phyloP scores from a whole-genome alignment of 805 yeast genomes.

The Ascoidea rubescens region DNA sequence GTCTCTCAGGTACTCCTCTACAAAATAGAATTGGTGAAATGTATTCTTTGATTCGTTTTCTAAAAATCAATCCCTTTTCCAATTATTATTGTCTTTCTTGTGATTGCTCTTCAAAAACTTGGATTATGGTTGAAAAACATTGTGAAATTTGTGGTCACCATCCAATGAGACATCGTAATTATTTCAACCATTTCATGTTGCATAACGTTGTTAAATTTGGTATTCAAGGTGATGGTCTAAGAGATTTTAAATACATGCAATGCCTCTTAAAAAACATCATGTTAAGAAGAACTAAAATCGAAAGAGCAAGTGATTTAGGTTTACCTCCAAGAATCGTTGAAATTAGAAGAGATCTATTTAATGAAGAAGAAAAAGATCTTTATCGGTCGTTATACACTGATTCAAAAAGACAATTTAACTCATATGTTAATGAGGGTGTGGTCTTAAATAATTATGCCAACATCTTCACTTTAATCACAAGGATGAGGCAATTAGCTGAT shows the following conservation, averaged over 20 bases:
- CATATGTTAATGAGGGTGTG: constrained; percentile 91
- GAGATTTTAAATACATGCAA: constrained; percentile 68
- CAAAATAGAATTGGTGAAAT: constrained; percentile 95
- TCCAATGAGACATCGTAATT: constrained; percentile 91
- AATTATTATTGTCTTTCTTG: constrained; percentile 89
- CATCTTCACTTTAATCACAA: constrained; percentile 85
- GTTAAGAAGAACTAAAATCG: constrained; percentile 90
- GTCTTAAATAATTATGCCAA: constrained; percentile 94
- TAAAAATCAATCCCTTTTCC: constrained; percentile 76
- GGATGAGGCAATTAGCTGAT: constrained; percentile 97
- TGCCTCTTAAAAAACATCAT: constrained; percentile 62
- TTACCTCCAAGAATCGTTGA: constrained; percentile 93
- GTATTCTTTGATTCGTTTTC: constrained; percentile 79
- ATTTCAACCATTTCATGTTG: constrained; percentile 89
- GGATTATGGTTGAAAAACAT: constrained; percentile 73
- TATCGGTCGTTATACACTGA: constrained; percentile 82
- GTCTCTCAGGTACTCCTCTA: constrained; percentile 90
- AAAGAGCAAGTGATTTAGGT: constrained; percentile 95
- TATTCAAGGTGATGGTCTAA: constrained; percentile 65
- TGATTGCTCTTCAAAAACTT: constrained; percentile 65
- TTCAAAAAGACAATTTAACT: constrained; percentile 75
- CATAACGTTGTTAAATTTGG: constrained; percentile 87
- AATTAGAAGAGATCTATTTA: constrained; percentile 74
- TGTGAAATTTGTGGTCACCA: constrained; percentile 85
- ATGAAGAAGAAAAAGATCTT: constrained; percentile 89